These are phyloP conservation scores for Exophiala viscosa DNA, from an alignment of 2,329 filamentous ascomycete genomes.

Conservation along the genomic window DNA sequence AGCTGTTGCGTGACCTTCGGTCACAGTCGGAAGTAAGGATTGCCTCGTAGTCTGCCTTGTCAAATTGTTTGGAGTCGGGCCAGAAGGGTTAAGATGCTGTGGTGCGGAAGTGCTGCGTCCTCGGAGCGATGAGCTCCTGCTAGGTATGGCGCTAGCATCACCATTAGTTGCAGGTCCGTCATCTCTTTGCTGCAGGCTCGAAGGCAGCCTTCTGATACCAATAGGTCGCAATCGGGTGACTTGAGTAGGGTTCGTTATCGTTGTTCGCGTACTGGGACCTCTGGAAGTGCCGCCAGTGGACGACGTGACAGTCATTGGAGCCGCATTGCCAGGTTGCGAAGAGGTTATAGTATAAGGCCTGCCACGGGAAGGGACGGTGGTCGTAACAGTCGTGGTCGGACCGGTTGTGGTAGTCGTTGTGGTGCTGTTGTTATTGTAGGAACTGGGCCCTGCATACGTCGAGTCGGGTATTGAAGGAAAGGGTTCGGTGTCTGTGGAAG, in stretches of 20 bases:
- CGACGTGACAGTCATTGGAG: conserved; percentile 7
- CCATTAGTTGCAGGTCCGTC: conserved; percentile 1
- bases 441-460: conserved; percentile 11
- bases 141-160: conserved; percentile 8
- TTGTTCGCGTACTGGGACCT: conserved; percentile 15
- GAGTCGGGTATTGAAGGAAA: conserved; percentile 20
- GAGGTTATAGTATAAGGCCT: conserved; percentile 23
- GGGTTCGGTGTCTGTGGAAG: conserved; percentile 17
- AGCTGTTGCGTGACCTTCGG: conserved; percentile 16
- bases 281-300: conserved; percentile 1
- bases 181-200: conserved; percentile 4
- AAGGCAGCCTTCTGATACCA: conserved; percentile 25
- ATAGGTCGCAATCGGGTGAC: conserved; percentile 20
- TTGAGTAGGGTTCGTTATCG: conserved; percentile 7
- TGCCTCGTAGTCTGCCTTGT: conserved; percentile 22
- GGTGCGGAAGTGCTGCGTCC: conserved; percentile 24
- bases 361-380: conserved; percentile 14
- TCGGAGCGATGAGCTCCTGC: conserved; percentile 12
- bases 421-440: conserved; percentile 1
- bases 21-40: conserved; percentile 20
- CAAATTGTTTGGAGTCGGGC: conserved; percentile 6
- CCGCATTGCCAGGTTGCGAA: conserved; percentile 7
- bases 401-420: conserved; percentile 14
- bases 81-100: conserved; percentile 10
- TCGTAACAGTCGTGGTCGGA: conserved; percentile 14